phyloP scores from a whole-genome alignment of 192 early-diverging fungal genomes.

The Gamsiella multidivaricata region DNA sequence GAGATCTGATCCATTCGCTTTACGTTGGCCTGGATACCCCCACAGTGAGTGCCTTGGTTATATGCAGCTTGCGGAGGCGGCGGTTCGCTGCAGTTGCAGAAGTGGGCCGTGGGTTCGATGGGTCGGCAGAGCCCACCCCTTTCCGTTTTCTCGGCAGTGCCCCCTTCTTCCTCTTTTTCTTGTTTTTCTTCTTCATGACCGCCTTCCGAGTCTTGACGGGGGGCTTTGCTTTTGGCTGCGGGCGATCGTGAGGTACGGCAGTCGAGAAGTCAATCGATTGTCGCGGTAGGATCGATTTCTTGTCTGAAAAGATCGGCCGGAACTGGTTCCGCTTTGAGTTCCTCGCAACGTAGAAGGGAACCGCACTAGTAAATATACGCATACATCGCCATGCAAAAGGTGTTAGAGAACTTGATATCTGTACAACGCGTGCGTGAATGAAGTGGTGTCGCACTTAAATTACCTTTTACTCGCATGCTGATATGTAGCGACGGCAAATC shows the following conservation, averaged over 20 bases:
- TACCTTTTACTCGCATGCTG: no score
- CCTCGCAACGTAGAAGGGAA: not conserved
- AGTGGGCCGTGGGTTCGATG: no score
- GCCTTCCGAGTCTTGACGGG: not conserved
- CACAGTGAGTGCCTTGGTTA: not conserved
- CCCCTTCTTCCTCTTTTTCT: not conserved
- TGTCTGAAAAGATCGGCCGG: not conserved
- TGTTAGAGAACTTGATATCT: not conserved
- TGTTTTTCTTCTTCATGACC: not conserved
- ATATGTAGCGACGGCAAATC: no score
- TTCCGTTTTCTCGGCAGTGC: no score
- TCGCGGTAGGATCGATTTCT: not conserved
- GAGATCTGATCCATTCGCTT: no score
- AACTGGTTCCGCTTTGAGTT: not conserved
- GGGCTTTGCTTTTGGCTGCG: no score
- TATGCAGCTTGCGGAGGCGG: not conserved
- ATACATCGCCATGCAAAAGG: not conserved
- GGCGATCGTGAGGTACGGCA: not conserved
- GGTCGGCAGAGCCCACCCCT: no score
- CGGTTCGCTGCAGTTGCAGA: not conserved
- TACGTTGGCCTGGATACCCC: not conserved
- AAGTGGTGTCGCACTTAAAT: not conserved
- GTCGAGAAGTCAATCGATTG: not conserved
- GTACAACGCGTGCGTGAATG: not conserved
- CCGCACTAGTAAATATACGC: not conserved